Conservation (phyloP, 768 basidiomycete species). For the Tricholoma sp. region DNA sequence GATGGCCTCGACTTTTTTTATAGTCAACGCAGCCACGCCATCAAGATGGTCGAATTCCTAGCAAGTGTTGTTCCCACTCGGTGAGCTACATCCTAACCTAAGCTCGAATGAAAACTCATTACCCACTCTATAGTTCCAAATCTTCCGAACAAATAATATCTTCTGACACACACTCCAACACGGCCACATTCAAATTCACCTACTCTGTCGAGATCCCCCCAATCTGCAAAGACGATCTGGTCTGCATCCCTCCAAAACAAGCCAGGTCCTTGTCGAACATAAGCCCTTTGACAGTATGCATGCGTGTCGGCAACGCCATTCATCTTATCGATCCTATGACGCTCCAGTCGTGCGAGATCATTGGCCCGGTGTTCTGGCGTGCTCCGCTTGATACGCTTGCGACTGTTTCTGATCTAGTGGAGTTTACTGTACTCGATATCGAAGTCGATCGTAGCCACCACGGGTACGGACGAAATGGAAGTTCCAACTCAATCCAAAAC, state of each 20-base stretch:
- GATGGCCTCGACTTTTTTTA: constrained; percentile 99
- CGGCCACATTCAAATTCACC: constrained; percentile 95
- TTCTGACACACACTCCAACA: constrained; percentile 84
- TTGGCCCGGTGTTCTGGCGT: constrained; percentile 85
- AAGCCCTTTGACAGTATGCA: constrained; percentile 80
- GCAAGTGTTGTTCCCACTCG: constrained; percentile 80
- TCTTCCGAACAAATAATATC: constrained; percentile 93
- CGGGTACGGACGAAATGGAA: not conserved
- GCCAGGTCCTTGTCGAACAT: constrained; percentile 86
- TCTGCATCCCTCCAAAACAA: constrained; percentile 80
- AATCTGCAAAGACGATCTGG: constrained; percentile 96
- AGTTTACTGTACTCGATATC: constrained; percentile 93
- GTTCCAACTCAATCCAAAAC: not conserved
- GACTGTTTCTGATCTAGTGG: constrained; percentile 77
- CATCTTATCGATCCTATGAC: constrained; percentile 90
- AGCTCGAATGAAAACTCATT: not conserved
- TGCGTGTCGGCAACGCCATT: constrained; percentile 86
- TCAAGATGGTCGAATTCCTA: constrained; percentile 97
- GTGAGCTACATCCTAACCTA: constrained; percentile 39
- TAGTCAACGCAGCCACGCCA: constrained; percentile 80
- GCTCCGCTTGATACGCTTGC: constrained; percentile 82
- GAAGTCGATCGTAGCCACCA: constrained; percentile 59
- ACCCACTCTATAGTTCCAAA: constrained; percentile 57
- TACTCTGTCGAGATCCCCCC: constrained; percentile 97
- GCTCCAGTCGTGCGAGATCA: constrained; percentile 77